phyloP scores from a whole-genome alignment of 257 asterid species.

The Scutellaria minor region DNA sequence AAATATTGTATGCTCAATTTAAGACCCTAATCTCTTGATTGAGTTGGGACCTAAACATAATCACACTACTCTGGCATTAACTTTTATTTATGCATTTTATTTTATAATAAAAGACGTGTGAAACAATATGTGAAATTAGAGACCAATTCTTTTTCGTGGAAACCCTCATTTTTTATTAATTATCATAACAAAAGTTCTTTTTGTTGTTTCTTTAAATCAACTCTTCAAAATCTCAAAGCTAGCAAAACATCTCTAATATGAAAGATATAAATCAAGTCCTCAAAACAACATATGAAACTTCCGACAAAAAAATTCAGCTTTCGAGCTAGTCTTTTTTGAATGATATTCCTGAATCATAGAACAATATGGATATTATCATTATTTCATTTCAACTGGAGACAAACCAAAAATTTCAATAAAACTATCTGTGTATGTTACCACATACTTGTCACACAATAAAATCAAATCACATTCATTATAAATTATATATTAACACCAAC shows the following conservation, averaged over 20 bases:
- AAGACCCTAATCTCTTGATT: neutral
- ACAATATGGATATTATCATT: neutral
- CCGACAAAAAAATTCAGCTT: neutral
- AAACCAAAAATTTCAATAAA: conserved; percentile 2
- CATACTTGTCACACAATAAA: conserved; percentile 2
- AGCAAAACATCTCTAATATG: neutral
- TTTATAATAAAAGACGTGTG: no score
- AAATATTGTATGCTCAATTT: neutral
- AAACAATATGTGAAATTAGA: no score
- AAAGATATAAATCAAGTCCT: conserved; percentile 8
- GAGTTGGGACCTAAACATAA: neutral
- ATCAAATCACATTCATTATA: neutral
- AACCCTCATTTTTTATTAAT: no score
- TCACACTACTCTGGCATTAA: no score
- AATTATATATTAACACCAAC: neutral
- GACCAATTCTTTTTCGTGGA: no score
- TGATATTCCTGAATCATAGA: neutral
- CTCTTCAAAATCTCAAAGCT: neutral
- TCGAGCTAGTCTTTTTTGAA: neutral
- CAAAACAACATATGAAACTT: neutral
- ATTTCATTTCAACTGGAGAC: neutral
- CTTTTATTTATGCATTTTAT: no score
- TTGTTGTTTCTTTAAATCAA: neutral
- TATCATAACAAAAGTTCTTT: no score
- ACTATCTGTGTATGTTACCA: neutral